Evolutionary conservation across 192 early-diverging fungal species (phyloP), one percentile per base, ranked within the genome.

Genomic region (Rhizophagus prolifer): DNA sequence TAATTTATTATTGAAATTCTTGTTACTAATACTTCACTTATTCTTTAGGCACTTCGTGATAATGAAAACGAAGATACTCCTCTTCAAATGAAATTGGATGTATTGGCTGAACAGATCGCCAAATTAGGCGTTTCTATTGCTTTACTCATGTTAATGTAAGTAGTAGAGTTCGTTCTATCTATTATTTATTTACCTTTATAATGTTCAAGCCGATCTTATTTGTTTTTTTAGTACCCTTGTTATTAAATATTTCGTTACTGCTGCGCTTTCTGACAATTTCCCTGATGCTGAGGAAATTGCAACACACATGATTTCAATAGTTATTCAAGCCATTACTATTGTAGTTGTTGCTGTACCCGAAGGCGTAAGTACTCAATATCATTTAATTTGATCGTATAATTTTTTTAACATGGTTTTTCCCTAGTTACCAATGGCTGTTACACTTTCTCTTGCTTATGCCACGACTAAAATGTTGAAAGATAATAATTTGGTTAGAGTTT

Each of bases 31-130:
- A 23, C 23, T 54, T n/a, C 0, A 70, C 14, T 26, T 54, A 6
- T 47, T 46, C 38, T 54, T 63, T 63, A 74, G 72, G 75, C 94
- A 1, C 90, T 99, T 86, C 90, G 91, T 71, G 85, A 86, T 38
- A 83, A 88, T 6, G 82, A 89, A 74, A 80, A 81, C 28, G 91
- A 95, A 71, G 92, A 89, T 70, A 99, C 97, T 38, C 97, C 97
- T 26, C 89, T 99, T 60, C 97, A 99, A 87, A 74, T 84, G 68
- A 97, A 98, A 84, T 90, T 99, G n/a, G 92, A 93, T 44, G 81
- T 85, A 46, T 86, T 99, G 28, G 95, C 96, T 12, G 95, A 99
- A 81, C 86, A 92, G 80, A 99, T 99, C 80, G 96, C 95, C 77
- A 96, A 96, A 83, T 90, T 95, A 80, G 97, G 95, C 59, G 87